Evolutionary conservation across 371 early-diverging fungal genomes (phyloP).

Genomic region (Mortierella sp.): DNA sequence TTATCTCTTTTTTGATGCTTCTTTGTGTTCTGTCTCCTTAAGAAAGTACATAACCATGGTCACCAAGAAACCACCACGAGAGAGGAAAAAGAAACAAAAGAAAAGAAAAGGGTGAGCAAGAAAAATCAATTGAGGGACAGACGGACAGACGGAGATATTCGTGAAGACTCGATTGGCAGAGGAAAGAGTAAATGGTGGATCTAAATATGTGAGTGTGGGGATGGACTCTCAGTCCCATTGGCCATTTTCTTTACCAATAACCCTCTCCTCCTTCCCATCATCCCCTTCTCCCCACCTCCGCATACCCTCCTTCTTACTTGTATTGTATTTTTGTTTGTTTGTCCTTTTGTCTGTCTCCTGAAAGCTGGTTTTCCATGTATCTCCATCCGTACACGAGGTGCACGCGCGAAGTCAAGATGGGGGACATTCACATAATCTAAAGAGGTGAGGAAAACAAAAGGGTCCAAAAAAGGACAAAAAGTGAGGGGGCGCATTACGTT

Average conservation of each 20-base stretch:
- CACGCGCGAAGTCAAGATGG: not conserved
- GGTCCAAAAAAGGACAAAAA: not conserved
- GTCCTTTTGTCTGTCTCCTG: not conserved
- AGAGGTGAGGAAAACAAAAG: not conserved
- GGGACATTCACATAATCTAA: not conserved
- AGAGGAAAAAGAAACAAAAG: not conserved
- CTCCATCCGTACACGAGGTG: not conserved
- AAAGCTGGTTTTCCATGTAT: not conserved
- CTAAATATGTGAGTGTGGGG: not conserved
- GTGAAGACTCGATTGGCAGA: not conserved
- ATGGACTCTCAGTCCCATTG: slow-evolving; percentile 38
- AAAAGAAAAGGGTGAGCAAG: not conserved
- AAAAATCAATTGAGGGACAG: slow-evolving; percentile 13
- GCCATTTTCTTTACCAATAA: not conserved
- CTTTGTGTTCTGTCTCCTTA: slow-evolving; percentile 3
- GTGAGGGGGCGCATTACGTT: slow-evolving; percentile 23
- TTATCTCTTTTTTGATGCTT: not conserved
- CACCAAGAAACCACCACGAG: not conserved
- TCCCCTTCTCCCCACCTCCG: not conserved
- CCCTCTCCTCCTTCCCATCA: not conserved
- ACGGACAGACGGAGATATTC: not conserved
- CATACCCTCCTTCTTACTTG: not conserved
- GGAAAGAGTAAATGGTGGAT: not conserved
- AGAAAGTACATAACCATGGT: not conserved
- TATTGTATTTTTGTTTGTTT: not conserved